Base-by-base conservation (phyloP, 805 yeast species). In the Yamadazyma olivae region DNA sequence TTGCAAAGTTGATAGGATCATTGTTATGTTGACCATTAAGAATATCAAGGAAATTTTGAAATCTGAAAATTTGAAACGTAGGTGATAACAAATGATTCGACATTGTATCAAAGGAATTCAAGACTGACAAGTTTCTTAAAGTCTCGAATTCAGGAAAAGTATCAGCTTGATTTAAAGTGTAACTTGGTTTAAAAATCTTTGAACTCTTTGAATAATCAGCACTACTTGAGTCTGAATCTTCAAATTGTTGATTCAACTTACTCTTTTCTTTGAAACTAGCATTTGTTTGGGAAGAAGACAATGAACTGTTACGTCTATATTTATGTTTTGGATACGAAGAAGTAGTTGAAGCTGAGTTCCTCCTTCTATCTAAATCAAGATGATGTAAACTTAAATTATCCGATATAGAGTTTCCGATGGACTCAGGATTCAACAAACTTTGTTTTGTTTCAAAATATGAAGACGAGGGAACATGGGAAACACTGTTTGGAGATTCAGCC, bases 1-100 rank as follows among this genome's bases (percentile, higher is more conserved):
- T 53, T 6, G 70, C 64, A 48, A 66, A 66, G 35, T 57, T 65
- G 8, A 64, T 51, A 0, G 72, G 64, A 42, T 67, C 73, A 30
- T 53, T 51, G 9, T 42, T 41, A 27, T 58, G 70, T 29, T 59
- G 62, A 9, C 51, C 61, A 14, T 51, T 32, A 7, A 66, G 26
- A 7, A 57, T 48, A 12, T 56, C 59, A 15, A 67, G 50, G 37
- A 59, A 67, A 28, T 48, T 52, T 32, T 55, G 50, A 37, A 48
- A 67, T n/a, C 67, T 37, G 35, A 56, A 50, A 1, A 51, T 38
- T 34, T 59, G 61, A 34, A 58, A 59, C 3, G 45, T 36, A 1
- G 68, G 69, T 5, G 59, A 45, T 10, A 42, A 39, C 12, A 66
- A 46, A 12, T 36, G 38, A 5, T 36, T 27, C 16, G 46, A 44